A percentile compares a stretch with the other conserved stretches of the same genome.
Evolutionary conservation across 305 asterid genomes (phyloP).

Genomic region (Petunia hybrid): DNA sequence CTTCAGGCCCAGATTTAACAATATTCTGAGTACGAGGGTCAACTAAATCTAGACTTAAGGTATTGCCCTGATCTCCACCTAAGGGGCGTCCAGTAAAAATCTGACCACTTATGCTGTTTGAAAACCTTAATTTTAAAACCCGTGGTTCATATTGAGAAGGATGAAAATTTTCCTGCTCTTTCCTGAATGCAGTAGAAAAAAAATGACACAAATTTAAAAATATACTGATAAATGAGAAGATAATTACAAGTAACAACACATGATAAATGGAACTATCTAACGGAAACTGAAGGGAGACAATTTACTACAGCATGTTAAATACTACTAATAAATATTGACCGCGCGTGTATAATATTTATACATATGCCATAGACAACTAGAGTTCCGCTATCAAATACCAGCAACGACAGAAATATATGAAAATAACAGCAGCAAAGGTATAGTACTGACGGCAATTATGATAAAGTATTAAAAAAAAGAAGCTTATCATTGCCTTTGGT

Average conservation of each 20-base stretch:
- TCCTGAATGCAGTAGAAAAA: background rate
- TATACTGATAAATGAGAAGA: too few relatives aligned
- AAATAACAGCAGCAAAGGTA: slow-evolving; percentile 1
- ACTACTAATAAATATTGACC: too few relatives aligned
- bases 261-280: too few relatives aligned
- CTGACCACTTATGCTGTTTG: slow-evolving; percentile 35
- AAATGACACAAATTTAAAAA: too few relatives aligned
- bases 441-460: background rate
- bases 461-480: too few relatives aligned
- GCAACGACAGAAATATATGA: too few relatives aligned
- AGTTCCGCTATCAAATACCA: too few relatives aligned
- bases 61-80: slow-evolving; percentile 40
- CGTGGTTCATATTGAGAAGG: background rate
- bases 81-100: slow-evolving; percentile 56
- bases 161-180: background rate
- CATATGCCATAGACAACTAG: too few relatives aligned
- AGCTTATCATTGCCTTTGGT: background rate
- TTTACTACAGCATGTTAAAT: too few relatives aligned
- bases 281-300: too few relatives aligned
- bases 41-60: slow-evolving; percentile 50
- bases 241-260: too few relatives aligned
- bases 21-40: slow-evolving; percentile 47
- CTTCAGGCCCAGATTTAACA: slow-evolving; percentile 49
- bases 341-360: too few relatives aligned
- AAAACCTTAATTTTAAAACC: slow-evolving; percentile 48